Base-by-base conservation (phyloP, 2,329 filamentous ascomycete genomes). In the Alternaria arbusti region DNA sequence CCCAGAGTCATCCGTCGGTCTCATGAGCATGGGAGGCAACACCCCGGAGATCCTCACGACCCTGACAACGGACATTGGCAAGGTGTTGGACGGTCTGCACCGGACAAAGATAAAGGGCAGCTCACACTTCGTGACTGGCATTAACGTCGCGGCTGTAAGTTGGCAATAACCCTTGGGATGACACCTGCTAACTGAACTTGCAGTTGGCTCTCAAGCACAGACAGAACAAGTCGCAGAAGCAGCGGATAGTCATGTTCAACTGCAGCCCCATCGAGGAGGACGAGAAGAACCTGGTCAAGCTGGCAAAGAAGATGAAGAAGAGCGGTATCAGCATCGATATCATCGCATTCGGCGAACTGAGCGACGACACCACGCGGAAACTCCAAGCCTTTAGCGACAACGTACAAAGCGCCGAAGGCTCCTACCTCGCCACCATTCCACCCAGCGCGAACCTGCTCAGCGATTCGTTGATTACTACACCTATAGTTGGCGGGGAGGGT, bases 221-320 rank as follows among this genome's bases (percentile, higher is more conserved):
- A 75, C 94, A 97, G 84, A 98, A 99, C 84, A 97, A 97, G 83
- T 93, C 93, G 52, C 96, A 98, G 83, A 90, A 93, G 73, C 94
- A 97, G 86, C 92, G 96, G 71, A 97, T 99, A 86, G 91, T 99
- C 82, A 94, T 96, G 65, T 97, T 99, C 81, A 91, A 94, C 68
- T 99, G 96, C 87, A 97, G 94, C 45, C 92, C 94, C 26, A 90
- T 98, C 76, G 87, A 90, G 66, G 96, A 99, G 78, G 91, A 93
- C 68, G 92, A 97, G 81, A 96, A 96, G 84, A 89, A 91, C 57
- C 88, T 99, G 54, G 88, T 94, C 66, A 92, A 93, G 78, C 87
- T 99, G 28, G 94, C 96, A 47, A 97, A 96, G 85, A 96, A 96
- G 84, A 98, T 98, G 94, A 99, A 98, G 89, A 99, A 99, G 87